Conservation (phyloP, 2,329 filamentous ascomycete genomes). For the Apiospora malaysiana region DNA sequence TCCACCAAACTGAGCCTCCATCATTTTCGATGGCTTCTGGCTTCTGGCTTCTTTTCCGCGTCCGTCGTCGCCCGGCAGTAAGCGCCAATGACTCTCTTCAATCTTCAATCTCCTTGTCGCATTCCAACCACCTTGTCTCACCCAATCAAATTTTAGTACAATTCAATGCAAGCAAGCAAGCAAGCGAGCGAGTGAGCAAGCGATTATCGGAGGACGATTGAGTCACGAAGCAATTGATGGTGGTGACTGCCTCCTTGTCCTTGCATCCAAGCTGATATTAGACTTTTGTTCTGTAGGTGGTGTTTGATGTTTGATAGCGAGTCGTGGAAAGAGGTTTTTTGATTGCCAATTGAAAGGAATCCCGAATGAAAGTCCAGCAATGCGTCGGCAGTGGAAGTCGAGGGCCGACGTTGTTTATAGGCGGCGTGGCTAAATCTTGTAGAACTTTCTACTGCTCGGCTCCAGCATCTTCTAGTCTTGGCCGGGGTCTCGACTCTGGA, state of each 20-base stretch:
- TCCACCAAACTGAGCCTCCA: slow-evolving; percentile 24
- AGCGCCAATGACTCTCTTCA: slow-evolving; percentile 4
- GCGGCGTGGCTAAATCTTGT: slow-evolving; percentile 36
- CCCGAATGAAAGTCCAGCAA: slow-evolving; percentile 35
- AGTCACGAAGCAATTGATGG: slow-evolving; percentile 20
- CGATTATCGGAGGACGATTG: slow-evolving; percentile 23
- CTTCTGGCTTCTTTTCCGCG: neutral
- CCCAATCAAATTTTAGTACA: slow-evolving; percentile 9
- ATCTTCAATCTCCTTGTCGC: neutral
- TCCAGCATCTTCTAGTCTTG: slow-evolving; percentile 14
- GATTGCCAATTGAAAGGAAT: neutral
- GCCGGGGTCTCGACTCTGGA: neutral
- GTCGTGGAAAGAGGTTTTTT: neutral
- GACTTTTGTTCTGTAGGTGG: neutral
- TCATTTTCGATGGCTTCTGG: slow-evolving; percentile 12
- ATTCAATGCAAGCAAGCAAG: slow-evolving; percentile 20
- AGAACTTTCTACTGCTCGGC: slow-evolving; percentile 40
- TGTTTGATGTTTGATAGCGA: slow-evolving; percentile 7
- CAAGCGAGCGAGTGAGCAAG: slow-evolving; percentile 14
- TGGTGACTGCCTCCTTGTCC: neutral
- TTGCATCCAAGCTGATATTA: neutral
- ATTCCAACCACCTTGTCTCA: neutral
- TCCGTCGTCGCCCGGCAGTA: neutral
- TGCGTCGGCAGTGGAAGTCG: slow-evolving; percentile 25
- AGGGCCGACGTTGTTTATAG: slow-evolving; percentile 40